These are phyloP conservation scores for Fusarium globosum DNA, from an alignment of 2,329 filamentous ascomycete genomes.

Conservation along the genomic window DNA sequence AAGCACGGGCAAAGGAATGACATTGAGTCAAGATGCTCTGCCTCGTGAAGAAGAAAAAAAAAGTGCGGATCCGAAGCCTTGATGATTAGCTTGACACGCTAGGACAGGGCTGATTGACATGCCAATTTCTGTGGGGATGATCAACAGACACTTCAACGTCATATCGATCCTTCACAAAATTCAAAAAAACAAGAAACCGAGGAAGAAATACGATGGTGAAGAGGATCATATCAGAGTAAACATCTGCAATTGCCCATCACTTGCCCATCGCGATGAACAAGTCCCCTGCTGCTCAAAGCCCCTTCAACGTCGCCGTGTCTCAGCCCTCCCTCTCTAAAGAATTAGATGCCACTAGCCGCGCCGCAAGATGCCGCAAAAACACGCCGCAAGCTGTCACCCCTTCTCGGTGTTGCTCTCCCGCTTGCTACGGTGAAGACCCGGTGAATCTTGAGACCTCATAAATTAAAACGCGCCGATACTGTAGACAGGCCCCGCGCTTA, in stretches of 20 bases:
- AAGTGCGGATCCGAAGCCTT: constrained; percentile 11
- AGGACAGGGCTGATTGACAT: constrained; percentile 13
- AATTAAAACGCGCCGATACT: constrained; percentile 5
- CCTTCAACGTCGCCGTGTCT: background rate
- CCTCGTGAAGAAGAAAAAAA: background rate
- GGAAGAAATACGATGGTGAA: background rate
- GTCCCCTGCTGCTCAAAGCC: background rate
- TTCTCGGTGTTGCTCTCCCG: constrained; percentile 19
- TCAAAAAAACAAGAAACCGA: background rate
- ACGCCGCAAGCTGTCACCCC: background rate
- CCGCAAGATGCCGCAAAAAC: constrained; percentile 16
- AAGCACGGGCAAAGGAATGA: background rate
- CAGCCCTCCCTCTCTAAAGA: background rate
- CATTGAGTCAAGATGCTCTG: constrained; percentile 6
- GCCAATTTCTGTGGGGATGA: background rate
- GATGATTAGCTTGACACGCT: background rate
- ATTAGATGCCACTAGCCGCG: background rate
- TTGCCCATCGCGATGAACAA: background rate
- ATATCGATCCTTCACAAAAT: constrained; percentile 7
- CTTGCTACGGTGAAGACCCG: background rate
- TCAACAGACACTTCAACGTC: background rate
- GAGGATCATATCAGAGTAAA: background rate
- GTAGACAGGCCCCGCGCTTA: constrained; percentile 2
- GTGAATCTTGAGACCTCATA: background rate
- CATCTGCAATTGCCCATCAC: background rate